A percentile compares a stretch with the other conserved stretches of the same genome.
Evolutionary conservation across 768 basidiomycete species (phyloP).

Genomic region (Tricholomella constricta): DNA sequence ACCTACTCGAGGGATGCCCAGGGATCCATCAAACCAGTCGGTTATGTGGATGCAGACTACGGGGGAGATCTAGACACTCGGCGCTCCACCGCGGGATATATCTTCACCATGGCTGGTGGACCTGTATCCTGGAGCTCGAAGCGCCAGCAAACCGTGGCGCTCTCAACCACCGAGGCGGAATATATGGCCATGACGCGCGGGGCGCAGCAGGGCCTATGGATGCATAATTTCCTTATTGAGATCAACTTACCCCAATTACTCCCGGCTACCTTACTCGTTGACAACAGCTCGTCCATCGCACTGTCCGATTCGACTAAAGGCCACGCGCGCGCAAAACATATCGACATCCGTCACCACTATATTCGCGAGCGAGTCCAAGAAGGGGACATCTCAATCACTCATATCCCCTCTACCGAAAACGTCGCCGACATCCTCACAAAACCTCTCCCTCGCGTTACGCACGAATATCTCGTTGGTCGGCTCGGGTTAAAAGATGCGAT

Average conservation of each 20-base stretch:
- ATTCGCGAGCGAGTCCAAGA: no score
- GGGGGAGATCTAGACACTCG: conserved; percentile 24
- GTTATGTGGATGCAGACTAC: conserved; percentile 29
- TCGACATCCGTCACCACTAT: neutral
- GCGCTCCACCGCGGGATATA: conserved; percentile 27
- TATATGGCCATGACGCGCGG: neutral
- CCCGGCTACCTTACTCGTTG: neutral
- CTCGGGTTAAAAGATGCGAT: neutral
- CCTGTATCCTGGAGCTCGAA: conserved; percentile 30
- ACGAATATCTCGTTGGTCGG: neutral
- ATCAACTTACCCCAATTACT: neutral
- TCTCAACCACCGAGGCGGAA: no score
- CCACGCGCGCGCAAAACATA: neutral
- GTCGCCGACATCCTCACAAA: no score
- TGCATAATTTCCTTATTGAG: conserved; percentile 5
- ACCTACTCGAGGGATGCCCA: conserved; percentile 18
- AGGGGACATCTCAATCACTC: neutral
- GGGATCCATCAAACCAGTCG: conserved; percentile 3
- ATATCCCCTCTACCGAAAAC: neutral
- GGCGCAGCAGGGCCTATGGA: neutral
- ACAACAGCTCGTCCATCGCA: neutral
- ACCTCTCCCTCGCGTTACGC: neutral
- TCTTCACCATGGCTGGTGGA: conserved; percentile 24
- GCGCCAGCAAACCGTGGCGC: no score
- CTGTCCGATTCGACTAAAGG: neutral